A percentile compares a stretch with the other conserved stretches of the same genome.
Conservation (phyloP, 2,329 filamentous ascomycete species). For the Cladophialophora bantiana region DNA sequence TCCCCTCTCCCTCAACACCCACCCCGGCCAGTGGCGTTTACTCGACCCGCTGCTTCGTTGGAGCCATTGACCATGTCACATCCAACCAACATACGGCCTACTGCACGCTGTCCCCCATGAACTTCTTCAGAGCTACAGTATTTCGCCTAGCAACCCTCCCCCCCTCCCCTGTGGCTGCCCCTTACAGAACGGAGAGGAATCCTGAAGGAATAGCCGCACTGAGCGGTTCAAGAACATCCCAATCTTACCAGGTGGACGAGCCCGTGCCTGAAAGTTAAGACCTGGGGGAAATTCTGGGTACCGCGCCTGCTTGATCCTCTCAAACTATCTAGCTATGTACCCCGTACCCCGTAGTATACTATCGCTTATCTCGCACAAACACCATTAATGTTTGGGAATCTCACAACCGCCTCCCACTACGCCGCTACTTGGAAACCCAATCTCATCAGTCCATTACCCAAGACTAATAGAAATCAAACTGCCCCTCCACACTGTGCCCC, state of each 20-base stretch:
- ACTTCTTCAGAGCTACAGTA: background rate
- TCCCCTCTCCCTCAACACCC: slow-evolving; percentile 4
- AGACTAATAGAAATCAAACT: background rate
- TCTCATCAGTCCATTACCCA: background rate
- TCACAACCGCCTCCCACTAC: background rate
- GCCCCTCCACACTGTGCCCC: background rate
- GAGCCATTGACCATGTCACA: background rate
- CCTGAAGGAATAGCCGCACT: background rate
- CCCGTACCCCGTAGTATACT: background rate
- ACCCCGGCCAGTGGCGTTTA: background rate
- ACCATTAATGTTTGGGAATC: background rate
- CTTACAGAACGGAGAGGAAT: background rate
- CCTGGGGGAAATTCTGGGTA: background rate
- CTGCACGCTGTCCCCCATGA: background rate
- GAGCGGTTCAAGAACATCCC: background rate
- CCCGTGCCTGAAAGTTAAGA: slow-evolving; percentile 9
- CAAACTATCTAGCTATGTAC: slow-evolving; percentile 1
- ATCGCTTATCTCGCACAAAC: background rate
- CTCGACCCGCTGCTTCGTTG: background rate
- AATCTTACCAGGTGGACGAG: background rate
- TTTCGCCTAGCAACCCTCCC: background rate
- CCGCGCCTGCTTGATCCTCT: background rate
- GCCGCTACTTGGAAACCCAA: slow-evolving; percentile 4
- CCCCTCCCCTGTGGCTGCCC: background rate
- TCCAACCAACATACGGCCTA: slow-evolving; percentile 11